Base-by-base conservation (phyloP, 148 eudicot species). In the Pharnaceum exiguum region DNA sequence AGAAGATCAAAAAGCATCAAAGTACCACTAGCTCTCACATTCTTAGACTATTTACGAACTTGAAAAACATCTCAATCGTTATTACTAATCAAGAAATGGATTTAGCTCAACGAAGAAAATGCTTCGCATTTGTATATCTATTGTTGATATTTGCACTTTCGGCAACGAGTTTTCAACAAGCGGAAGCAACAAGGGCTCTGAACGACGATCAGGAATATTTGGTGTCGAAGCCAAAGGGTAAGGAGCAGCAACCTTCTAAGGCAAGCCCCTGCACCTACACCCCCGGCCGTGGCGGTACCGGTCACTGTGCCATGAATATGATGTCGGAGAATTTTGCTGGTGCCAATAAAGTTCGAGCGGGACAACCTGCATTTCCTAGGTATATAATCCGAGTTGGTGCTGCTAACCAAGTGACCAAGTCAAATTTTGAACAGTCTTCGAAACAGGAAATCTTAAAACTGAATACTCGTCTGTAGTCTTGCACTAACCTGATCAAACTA, bases 251-350 rank as follows among this genome's bases (percentile, higher is more conserved):
- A 10, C 10, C 37, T 22, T 46, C 71, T 1, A 40, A n/a, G 2
- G 10, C 67, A 10, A 72, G 66, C 25, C 76, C 71, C 19, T 72
- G 76, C 58, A 72, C 76, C 8, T 11, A 22, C 50, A 50, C 66
- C 25, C 67, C 71, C 2, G 42, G 56, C 30, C 56, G 24, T n/a
- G 67, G 71, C 38, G 68, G 73, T 10, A 40, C 51, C 38, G 74
- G 69, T 15, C 64, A 51, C 17, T 70, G 74, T 29, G 13, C 61
- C 55, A 32, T 22, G 17, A 49, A 3, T 19, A 5, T 67, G 53
- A 50, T 0, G 5, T 18, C 2, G 9, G n/a, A 17, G 51, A 10
- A 23, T 9, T 2, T 47, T 18, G 24, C 30, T 17, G 29, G 29
- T 23, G 51, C 25, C 8, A n/a, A n/a, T n/a, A n/a, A n/a, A n/a